These are phyloP conservation scores for Lentinula raphanica DNA, from an alignment of 768 basidiomycete species.

Conservation along the genomic window DNA sequence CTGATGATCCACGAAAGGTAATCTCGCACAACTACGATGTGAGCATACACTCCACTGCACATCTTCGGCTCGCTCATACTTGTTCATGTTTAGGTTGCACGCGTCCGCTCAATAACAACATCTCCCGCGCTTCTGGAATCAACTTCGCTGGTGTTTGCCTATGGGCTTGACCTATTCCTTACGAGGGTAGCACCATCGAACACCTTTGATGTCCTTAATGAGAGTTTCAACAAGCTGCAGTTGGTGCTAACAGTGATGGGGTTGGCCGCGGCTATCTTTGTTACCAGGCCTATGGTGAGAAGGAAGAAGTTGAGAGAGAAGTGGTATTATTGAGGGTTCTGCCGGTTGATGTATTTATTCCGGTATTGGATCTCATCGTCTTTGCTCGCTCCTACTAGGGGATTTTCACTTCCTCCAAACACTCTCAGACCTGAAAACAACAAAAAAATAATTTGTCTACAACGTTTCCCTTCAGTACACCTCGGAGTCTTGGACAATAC, in stretches of 20 bases:
- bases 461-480: too few species aligned
- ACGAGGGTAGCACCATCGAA: conserved; percentile 81
- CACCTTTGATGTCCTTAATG: conserved; percentile 89
- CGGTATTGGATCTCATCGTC: too few species aligned
- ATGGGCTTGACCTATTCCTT: conserved; percentile 86
- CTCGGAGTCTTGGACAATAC: too few species aligned
- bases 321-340: conserved; percentile 53
- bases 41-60: neutral
- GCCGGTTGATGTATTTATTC: neutral
- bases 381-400: too few species aligned
- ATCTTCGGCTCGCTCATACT: neutral
- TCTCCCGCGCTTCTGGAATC: conserved; percentile 87
- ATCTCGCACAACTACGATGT: conserved; percentile 28
- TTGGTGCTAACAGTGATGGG: conserved; percentile 77
- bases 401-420: too few species aligned
- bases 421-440: too few species aligned
- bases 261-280: conserved; percentile 66
- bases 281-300: conserved; percentile 77
- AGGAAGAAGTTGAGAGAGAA: conserved; percentile 60
- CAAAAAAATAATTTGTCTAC: too few species aligned
- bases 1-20: conserved; percentile 57
- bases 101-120: conserved; percentile 64
- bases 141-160: conserved; percentile 81
- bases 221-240: conserved; percentile 91
- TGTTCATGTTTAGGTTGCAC: conserved; percentile 45